These are phyloP conservation scores for Penicillium odoratum DNA, from an alignment of 495 filamentous ascomycete genomes.

Conservation along the genomic window DNA sequence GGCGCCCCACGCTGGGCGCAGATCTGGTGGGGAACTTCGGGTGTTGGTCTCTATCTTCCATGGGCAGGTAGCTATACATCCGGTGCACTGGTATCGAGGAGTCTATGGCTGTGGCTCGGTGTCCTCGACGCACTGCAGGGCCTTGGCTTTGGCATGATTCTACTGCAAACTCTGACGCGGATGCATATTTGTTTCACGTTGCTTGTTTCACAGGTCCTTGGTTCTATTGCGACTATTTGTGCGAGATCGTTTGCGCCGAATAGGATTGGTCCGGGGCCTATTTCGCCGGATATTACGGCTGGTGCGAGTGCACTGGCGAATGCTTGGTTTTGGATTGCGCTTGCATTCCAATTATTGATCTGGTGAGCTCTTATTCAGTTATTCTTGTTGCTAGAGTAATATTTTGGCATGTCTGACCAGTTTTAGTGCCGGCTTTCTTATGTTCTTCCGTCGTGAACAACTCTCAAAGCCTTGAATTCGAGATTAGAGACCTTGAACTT, in stretches of 20 bases:
- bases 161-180: constrained; percentile 49
- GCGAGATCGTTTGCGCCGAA: constrained; percentile 49
- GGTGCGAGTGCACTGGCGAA: constrained; percentile 50
- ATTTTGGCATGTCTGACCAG: background rate
- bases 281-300: constrained; percentile 47
- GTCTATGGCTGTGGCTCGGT: constrained; percentile 54
- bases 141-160: constrained; percentile 53
- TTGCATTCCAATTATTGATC: constrained; percentile 61
- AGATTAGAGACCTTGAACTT: background rate
- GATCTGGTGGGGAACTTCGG: constrained; percentile 54
- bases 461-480: constrained; percentile 59
- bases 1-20: constrained; percentile 53
- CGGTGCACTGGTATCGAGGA: constrained; percentile 48
- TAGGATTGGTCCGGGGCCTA: constrained; percentile 49
- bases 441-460: constrained; percentile 73
- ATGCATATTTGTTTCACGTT: constrained; percentile 53
- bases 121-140: constrained; percentile 50
- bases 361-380: constrained; percentile 40
- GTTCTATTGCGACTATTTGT: constrained; percentile 50
- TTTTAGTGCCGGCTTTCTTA: constrained; percentile 59
- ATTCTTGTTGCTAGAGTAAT: background rate
- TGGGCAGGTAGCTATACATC: constrained; percentile 48
- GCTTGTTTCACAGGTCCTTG: constrained; percentile 51
- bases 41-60: constrained; percentile 46
- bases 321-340: constrained; percentile 66